phyloP scores from a whole-genome alignment of 495 filamentous ascomycete genomes.

The Opeltia flavorubescens region DNA sequence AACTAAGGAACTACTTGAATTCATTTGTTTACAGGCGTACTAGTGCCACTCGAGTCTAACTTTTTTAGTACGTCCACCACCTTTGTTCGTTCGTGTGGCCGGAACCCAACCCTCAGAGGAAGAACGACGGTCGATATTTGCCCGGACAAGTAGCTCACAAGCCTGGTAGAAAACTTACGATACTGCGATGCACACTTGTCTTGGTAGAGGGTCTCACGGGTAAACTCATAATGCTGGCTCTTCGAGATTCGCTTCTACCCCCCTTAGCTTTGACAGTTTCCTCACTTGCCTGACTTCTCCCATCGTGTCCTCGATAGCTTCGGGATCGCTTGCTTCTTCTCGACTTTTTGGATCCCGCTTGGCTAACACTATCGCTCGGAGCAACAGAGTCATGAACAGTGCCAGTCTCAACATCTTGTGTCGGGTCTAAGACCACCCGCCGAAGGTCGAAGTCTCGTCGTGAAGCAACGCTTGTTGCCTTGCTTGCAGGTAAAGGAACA shows the following conservation, averaged over 20 bases:
- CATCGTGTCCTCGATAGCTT: conserved; percentile 1
- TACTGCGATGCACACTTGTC: conserved; percentile 4
- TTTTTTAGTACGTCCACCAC: too few relatives aligned
- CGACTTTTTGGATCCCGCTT: conserved; percentile 35
- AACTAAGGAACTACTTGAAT: too few relatives aligned
- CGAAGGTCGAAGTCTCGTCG: conserved; percentile 27
- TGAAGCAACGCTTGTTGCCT: conserved; percentile 17
- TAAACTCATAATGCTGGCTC: background rate
- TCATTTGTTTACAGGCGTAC: background rate
- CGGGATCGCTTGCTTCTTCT: conserved; percentile 11
- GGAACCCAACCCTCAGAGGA: background rate
- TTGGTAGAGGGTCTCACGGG: background rate
- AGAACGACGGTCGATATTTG: background rate
- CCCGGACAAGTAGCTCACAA: background rate
- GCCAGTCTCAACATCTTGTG: conserved; percentile 24
- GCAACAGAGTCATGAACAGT: conserved; percentile 28
- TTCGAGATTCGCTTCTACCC: conserved; percentile 9
- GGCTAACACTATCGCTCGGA: conserved; percentile 55
- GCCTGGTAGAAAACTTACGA: conserved; percentile 1
- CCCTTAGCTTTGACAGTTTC: conserved; percentile 26
- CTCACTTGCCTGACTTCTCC: conserved; percentile 16
- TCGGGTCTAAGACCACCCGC: conserved; percentile 19
- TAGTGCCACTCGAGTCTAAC: background rate
- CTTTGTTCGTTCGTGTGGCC: background rate
- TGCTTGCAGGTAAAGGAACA: conserved; percentile 36